A percentile compares a stretch with the other conserved stretches of the same genome.
Conservation (phyloP, 164 flowering plant genomes). For the Magnolia officinalis region DNA sequence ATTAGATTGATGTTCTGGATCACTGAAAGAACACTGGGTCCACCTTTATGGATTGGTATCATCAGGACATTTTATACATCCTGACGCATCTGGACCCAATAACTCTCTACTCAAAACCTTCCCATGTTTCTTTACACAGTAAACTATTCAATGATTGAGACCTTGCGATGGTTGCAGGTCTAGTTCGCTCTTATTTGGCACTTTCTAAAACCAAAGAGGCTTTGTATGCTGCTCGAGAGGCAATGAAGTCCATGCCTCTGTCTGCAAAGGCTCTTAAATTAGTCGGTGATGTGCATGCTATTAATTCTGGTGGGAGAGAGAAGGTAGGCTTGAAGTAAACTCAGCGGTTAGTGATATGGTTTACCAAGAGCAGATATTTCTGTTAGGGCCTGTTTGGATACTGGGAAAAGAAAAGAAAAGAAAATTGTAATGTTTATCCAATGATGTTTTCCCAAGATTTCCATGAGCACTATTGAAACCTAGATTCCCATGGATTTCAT, state of each 20-base stretch:
- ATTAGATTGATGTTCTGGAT: background rate
- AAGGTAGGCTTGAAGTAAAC: conserved; percentile 46
- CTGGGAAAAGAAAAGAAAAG: too few relatives aligned
- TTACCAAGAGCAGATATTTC: background rate
- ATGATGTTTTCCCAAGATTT: too few relatives aligned
- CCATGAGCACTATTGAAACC: too few relatives aligned
- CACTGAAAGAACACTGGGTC: background rate
- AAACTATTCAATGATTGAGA: background rate
- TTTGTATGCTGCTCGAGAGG: conserved; percentile 79
- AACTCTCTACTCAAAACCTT: too few relatives aligned
- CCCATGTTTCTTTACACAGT: too few relatives aligned
- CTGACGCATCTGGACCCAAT: too few relatives aligned
- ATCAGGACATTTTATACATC: background rate
- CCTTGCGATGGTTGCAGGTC: conserved; percentile 44
- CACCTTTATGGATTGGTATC: background rate
- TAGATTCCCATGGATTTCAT: too few relatives aligned
- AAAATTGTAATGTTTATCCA: too few relatives aligned
- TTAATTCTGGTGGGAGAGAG: conserved; percentile 75
- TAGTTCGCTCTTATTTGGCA: conserved; percentile 82
- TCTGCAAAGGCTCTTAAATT: conserved; percentile 90
- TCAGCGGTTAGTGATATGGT: background rate
- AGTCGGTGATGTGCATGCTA: conserved; percentile 97
- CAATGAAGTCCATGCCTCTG: conserved; percentile 96
- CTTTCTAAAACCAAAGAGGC: conserved; percentile 88
- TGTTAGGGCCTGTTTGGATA: background rate